Conservation (phyloP, 176 grass and related monocot species). For the Rhynchospora breviuscula region DNA sequence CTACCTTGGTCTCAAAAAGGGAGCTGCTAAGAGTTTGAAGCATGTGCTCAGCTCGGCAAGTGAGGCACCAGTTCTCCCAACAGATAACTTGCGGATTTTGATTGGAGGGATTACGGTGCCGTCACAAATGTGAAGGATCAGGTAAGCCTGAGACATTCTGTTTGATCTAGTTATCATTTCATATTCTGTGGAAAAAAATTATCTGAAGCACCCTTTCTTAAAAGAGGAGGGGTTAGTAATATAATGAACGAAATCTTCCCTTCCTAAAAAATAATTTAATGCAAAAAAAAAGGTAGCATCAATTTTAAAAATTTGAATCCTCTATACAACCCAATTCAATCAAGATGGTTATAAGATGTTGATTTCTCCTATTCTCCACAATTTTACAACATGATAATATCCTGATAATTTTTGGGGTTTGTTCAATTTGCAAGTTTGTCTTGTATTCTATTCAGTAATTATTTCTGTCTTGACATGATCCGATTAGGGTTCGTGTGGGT, state of each 20-base stretch:
- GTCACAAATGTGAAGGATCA: constrained; percentile 75
- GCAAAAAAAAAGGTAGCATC: not conserved
- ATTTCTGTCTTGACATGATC: not conserved
- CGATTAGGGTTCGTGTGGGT: constrained; percentile 72
- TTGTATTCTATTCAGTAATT: not conserved
- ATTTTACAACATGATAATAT: not conserved
- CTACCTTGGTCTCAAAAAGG: constrained; percentile 62
- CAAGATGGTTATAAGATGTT: not conserved
- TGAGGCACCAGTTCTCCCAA: constrained; percentile 48
- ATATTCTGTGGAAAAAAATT: not conserved
- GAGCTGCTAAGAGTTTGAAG: constrained; percentile 4
- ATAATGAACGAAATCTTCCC: not conserved
- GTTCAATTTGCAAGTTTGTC: not conserved
- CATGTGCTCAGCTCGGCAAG: constrained; percentile 26
- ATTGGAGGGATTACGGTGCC: constrained; percentile 75
- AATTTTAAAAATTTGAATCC: not conserved
- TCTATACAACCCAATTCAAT: not conserved
- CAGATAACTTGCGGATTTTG: constrained; percentile 63
- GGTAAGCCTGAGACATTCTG: constrained; percentile 18
- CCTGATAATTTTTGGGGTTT: not conserved
- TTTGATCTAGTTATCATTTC: not conserved
- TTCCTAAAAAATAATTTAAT: not conserved
- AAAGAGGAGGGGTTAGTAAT: not conserved
- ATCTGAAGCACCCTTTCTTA: not conserved
- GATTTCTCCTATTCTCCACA: not conserved